Base-by-base conservation (phyloP, 805 yeast genomes). In the Priceomyces fermenticarens region DNA sequence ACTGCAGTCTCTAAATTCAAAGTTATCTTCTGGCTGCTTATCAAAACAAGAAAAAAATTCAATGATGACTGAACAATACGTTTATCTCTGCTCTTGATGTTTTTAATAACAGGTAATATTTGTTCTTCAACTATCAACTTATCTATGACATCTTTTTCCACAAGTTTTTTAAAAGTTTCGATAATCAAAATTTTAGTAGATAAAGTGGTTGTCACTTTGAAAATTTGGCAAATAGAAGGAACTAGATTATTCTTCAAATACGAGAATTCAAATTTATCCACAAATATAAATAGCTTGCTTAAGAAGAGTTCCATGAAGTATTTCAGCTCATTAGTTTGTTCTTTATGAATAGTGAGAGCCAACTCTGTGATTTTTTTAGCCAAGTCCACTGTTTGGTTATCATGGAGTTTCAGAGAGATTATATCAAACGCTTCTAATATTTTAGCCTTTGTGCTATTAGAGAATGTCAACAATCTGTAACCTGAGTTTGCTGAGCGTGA, bases 201-300 rank as follows among this genome's bases (percentile, higher is more conserved):
- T 27, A 90, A 68, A 23, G 93, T 80, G 0, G 90, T 87, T 1
- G 99, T 93, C 34, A 88, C 84, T 30, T 88, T 77, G 62, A 91
- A 93, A 6, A 88, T 74, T 34, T 73, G 75, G 34, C 88, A 77
- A 12, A 88, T 68, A 34, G 80, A 64, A 2, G 96, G 95, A 57
- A 86, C 79, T n/a, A 89, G 65, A 26, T 78, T 77, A 50, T 80
- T 83, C 50, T 91, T 88, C 42, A 89, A 72, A 13, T 81, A 76
- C 9, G 88, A 73, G 51, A 83, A 83, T 41, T 83, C 90, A 35
- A 83, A 65, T 35, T 74, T 67, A 6, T 63, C 71, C 2, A 76
- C 52, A 27, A 77, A 60, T 12, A 60, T 45, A 2, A 68, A 59
- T 15, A 76, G 58, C 39, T 75, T 67, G 10, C 48, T 55, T 42